Evolutionary conservation across 2,329 filamentous ascomycete species (phyloP), one percentile per base, ranked within the genome.

Genomic region (Nakataea oryzae): DNA sequence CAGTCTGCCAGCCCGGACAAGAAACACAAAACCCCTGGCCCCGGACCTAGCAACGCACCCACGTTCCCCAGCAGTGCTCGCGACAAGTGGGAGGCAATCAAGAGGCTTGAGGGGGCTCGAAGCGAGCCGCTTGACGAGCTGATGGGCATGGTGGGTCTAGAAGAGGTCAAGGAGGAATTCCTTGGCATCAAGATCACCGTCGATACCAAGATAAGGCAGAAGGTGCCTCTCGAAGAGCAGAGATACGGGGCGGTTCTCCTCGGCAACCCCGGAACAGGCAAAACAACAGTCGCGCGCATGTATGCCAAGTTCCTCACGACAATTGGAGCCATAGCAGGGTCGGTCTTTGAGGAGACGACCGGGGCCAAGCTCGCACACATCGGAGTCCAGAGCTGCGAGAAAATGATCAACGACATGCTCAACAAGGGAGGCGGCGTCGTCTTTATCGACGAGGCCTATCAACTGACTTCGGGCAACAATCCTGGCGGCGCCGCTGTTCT

Each of bases 401-500:
- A 79, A 14, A 71, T 86, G 0, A 73, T 90, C 7, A 77, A 87
- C 2, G 66, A 76, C 0, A 77, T 93, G 0, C 70, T 84, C 4
- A 76, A 85, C 30, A 66, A 72, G 0, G 85, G 83, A 0, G 89
- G 89, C 0, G 90, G 90, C 0, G 86, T 86, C 0, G 68, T 91
- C 1, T 93, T 93, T 68, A 87, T 93, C 27, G 90, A 93, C 64
- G 89, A 93, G 70, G 88, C 89, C 0, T 92, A 93, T 67, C 89
- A 93, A 65, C 76, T 93, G 0, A 79, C 84, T 0, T 83, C 82
- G 0, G 81, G 81, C 0, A 82, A 83, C 62, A 87, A 75, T 27
- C 67, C 70, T 2, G 82, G 82, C 0, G 88, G 89, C 0, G 76
- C 73, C 0, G 79, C 81, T 0, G 87, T 91, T 0, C 75, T 93